Percentiles rank a stretch among this genome's conserved stretches.
Conservation (phyloP, 2,329 filamentous ascomycete genomes). For the Ascochyta fabae region DNA sequence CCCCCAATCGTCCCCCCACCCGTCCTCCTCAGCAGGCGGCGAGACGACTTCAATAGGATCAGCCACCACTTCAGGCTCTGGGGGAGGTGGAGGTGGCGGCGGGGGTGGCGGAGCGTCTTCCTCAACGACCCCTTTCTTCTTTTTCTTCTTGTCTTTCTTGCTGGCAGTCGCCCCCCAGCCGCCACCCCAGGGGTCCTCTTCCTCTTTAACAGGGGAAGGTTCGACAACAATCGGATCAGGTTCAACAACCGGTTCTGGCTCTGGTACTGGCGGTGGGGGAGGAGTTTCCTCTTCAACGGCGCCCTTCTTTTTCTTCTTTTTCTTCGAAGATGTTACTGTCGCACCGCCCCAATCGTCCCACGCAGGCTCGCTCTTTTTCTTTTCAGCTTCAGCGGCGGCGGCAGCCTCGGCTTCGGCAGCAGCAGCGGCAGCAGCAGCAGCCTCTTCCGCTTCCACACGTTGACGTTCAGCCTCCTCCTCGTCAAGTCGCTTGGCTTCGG, state of each 20-base stretch:
- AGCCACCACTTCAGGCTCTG: constrained; percentile 23
- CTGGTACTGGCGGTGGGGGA: constrained; percentile 39
- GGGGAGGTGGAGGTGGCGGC: constrained; percentile 27
- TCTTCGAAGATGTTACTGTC: constrained; percentile 34
- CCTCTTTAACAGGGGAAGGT: constrained; percentile 41
- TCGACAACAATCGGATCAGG: constrained; percentile 40
- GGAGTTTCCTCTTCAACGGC: constrained; percentile 27
- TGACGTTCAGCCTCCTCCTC: constrained; percentile 35
- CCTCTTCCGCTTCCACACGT: constrained; percentile 34
- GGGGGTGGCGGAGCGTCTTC: constrained; percentile 32
- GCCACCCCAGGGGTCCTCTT: constrained; percentile 36
- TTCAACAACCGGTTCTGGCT: constrained; percentile 40
- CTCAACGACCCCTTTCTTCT: constrained; percentile 37
- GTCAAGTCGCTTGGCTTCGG: constrained; percentile 33
- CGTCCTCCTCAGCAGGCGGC: constrained; percentile 32
- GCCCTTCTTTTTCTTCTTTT: constrained; percentile 47
- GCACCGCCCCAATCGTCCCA: constrained; percentile 33
- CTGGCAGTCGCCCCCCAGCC: constrained; percentile 20
- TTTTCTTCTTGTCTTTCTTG: constrained; percentile 25
- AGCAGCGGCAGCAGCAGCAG: constrained; percentile 25
- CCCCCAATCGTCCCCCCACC: constrained; percentile 38
- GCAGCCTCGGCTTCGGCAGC: constrained; percentile 22
- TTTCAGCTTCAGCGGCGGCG: constrained; percentile 29
- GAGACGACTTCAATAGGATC: constrained; percentile 20
- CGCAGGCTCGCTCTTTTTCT: constrained; percentile 46